Percentiles rank a stretch among this genome's conserved stretches.
These are phyloP conservation scores for Kwoniella newhampshirensis DNA, from an alignment of 768 basidiomycete species.

Conservation along the genomic window DNA sequence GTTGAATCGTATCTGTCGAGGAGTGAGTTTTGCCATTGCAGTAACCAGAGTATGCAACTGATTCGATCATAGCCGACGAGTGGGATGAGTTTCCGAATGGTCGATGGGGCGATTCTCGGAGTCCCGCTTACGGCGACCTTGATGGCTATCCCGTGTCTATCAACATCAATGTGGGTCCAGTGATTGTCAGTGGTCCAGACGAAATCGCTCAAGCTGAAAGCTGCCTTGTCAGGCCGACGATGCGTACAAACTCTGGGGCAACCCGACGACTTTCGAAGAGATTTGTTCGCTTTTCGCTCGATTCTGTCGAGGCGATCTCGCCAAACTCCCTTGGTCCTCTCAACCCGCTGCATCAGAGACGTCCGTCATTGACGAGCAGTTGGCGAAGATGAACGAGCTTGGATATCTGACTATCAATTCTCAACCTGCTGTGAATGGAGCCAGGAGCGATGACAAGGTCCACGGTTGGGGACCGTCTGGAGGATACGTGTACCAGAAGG, in stretches of 20 bases:
- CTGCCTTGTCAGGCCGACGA: conserved; percentile 42
- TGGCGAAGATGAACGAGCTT: conserved; percentile 72
- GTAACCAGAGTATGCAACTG: conserved; percentile 1
- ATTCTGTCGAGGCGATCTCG: conserved; percentile 52
- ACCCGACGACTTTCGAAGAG: conserved; percentile 40
- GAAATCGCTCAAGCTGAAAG: no score
- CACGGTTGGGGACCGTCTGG: conserved; percentile 94
- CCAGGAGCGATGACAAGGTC: conserved; percentile 73
- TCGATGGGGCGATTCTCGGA: conserved; percentile 93
- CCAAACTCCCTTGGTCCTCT: conserved; percentile 53
- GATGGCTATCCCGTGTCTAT: conserved; percentile 94
- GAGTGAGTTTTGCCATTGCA: no score
- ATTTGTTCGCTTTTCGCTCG: conserved; percentile 49
- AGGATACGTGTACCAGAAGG: conserved; percentile 95
- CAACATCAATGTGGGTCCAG: conserved; percentile 71
- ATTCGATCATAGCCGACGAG: conserved; percentile 63
- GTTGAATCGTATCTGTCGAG: conserved; percentile 91
- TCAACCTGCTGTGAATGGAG: conserved; percentile 92
- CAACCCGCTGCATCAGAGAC: conserved; percentile 54
- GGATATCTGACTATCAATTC: conserved; percentile 98
- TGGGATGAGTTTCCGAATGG: conserved; percentile 99
- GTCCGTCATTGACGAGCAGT: conserved; percentile 51
- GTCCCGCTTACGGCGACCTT: conserved; percentile 96
- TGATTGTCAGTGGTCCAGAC: no score
- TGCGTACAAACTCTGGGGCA: conserved; percentile 50